Base-by-base conservation (phyloP, 2,329 filamentous ascomycete genomes). In the Diaporthe eres region DNA sequence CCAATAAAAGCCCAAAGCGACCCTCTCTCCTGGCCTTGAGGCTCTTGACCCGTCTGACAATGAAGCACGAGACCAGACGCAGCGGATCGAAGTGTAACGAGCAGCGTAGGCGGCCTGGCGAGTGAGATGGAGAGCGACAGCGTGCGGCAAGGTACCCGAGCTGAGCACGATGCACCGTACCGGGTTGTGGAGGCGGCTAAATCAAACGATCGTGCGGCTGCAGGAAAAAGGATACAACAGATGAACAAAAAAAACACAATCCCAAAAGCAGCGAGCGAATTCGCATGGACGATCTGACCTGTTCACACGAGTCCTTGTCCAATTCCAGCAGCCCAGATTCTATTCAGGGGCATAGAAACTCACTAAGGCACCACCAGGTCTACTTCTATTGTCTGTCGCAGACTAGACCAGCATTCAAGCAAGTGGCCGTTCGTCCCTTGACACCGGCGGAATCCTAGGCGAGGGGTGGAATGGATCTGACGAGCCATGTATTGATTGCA, bases 121-220 rank as follows among this genome's bases (percentile, higher is more conserved):
- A 42, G 67, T 55, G 55, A 44, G 60, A 49, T 57, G 22, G 65
- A 53, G 49, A 17, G 37, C 39, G 25, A 51, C 34, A 53, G 65
- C 53, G 65, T 51, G 57, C 75, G 44, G 71, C 71, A 73, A 70
- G 72, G 71, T 74, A 74, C 70, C 63, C 58, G 73, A 73, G 68
- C 68, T 70, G 47, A 39, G 63, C 55, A 60, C 63, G 68, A 61
- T 42, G 71, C 73, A 71, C 70, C 63, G 47, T 72, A 25, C 34
- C 71, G 71, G 71, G 53, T 60, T 75, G 74, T 77, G 75, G 74
- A 74, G 75, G 75, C 75, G 63, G 75, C 75, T 82, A 80, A 79
- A 55, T 55, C 72, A 76, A 60, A 60, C 70, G 76, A 74, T 67
- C 58, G 73, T 77, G 63, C 63, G 53, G 63, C 75, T 77, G 72